These are phyloP conservation scores for Termitomyces sp. DNA, from an alignment of 768 basidiomycete genomes.

Conservation along the genomic window DNA sequence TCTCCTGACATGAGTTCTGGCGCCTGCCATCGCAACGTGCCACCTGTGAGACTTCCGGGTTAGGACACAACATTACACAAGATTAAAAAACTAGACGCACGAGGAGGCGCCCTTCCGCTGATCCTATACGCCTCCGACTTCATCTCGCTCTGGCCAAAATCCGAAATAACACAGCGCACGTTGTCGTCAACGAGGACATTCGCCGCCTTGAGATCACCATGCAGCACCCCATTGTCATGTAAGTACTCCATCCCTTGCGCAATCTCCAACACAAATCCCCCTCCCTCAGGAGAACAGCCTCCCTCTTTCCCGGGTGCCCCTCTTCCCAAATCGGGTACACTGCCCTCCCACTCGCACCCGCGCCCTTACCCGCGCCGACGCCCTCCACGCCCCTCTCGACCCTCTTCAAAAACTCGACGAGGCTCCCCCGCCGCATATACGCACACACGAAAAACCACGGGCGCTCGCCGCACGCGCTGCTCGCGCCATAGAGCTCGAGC, in stretches of 20 bases:
- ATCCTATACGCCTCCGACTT: slow-evolving; percentile 64
- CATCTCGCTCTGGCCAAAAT: slow-evolving; percentile 82
- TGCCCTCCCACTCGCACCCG: neutral
- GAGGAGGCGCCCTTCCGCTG: slow-evolving; percentile 42
- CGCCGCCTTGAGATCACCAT: slow-evolving; percentile 73
- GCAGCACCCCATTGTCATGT: slow-evolving; percentile 61
- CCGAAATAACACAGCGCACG: slow-evolving; percentile 66
- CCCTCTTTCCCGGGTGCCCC: neutral
- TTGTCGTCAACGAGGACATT: slow-evolving; percentile 77
- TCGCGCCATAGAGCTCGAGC: slow-evolving; percentile 72
- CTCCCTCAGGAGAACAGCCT: neutral
- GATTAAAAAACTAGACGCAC: slow-evolving; percentile 28
- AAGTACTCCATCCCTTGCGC: slow-evolving; percentile 80
- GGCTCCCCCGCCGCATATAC: slow-evolving; percentile 60
- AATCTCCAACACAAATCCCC: slow-evolving; percentile 62
- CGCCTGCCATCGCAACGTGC: slow-evolving; percentile 66
- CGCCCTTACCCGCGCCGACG: too few relatives aligned
- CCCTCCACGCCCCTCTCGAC: slow-evolving; percentile 16
- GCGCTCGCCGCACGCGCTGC: slow-evolving; percentile 59
- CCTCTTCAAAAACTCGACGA: slow-evolving; percentile 52
- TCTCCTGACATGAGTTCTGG: slow-evolving; percentile 51
- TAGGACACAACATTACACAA: neutral
- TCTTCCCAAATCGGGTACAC: slow-evolving; percentile 5
- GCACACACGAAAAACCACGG: slow-evolving; percentile 82
- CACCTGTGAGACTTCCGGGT: slow-evolving; percentile 22